These are phyloP conservation scores for Striga hermonthica DNA, from an alignment of 305 asterid genomes.

Conservation along the genomic window DNA sequence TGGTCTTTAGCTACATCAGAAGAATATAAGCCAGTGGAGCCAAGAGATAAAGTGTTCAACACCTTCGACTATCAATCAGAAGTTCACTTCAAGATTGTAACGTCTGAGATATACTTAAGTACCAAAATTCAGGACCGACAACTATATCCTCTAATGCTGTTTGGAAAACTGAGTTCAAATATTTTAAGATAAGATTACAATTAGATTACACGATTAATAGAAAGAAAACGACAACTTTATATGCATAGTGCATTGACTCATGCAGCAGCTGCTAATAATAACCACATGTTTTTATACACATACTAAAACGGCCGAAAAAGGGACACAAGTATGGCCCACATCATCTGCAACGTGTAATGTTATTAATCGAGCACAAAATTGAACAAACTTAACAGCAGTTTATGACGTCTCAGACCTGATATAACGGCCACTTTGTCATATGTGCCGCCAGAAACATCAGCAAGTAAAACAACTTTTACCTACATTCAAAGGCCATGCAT, in stretches of 20 bases:
- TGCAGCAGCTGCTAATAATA: too few relatives aligned
- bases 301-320: slow-evolving; percentile 6
- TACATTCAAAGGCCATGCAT: slow-evolving; percentile 31
- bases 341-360: slow-evolving; percentile 11
- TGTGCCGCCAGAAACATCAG: slow-evolving; percentile 72
- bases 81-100: not conserved
- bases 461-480: slow-evolving; percentile 96
- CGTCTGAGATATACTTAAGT: not conserved
- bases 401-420: slow-evolving; percentile 57
- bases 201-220: not conserved
- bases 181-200: slow-evolving; percentile 8
- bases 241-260: slow-evolving; percentile 4
- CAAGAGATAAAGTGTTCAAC: slow-evolving; percentile 14
- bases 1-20: slow-evolving; percentile 5
- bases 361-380: slow-evolving; percentile 18
- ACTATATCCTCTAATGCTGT: slow-evolving; percentile 13
- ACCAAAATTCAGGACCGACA: not conserved
- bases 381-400: slow-evolving; percentile 29
- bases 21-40: slow-evolving; percentile 21
- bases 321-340: slow-evolving; percentile 18
- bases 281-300: too few relatives aligned
- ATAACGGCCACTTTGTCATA: slow-evolving; percentile 87
- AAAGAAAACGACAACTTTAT: slow-evolving; percentile 2
- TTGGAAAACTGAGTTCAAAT: not conserved
- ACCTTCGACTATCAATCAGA: not conserved